Conservation (phyloP, 345 rosid species). For the Abelmoschus esculentus region DNA sequence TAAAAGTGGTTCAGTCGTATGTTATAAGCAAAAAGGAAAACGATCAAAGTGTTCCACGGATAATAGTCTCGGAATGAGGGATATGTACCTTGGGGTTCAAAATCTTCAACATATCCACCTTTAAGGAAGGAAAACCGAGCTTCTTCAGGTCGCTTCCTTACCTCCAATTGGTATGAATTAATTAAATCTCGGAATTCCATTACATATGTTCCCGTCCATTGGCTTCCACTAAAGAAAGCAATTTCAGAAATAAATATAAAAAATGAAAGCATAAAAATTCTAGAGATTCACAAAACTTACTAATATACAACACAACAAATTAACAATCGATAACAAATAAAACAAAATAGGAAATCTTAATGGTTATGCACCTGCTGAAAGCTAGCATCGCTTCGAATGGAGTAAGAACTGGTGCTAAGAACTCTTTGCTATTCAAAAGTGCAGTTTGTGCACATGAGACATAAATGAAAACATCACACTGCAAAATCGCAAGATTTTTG, state of each 20-base stretch:
- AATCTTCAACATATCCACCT: constrained; percentile 77
- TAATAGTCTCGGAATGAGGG: neutral
- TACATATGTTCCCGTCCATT: constrained; percentile 85
- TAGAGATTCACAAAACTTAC: neutral
- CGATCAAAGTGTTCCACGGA: neutral
- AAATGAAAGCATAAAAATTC: constrained; percentile 6
- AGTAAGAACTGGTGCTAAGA: constrained; percentile 83
- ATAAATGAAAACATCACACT: constrained; percentile 84
- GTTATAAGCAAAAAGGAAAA: neutral
- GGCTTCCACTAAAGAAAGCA: constrained; percentile 51
- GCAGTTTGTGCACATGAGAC: constrained; percentile 91
- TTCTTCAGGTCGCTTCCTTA: constrained; percentile 46
- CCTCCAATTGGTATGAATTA: constrained; percentile 33
- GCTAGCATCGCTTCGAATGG: constrained; percentile 86
- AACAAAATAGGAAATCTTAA: neutral
- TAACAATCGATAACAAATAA: neutral
- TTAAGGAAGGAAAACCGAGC: constrained; percentile 78
- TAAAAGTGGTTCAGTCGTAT: too few relatives aligned
- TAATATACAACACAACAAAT: neutral
- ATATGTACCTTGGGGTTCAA: constrained; percentile 35
- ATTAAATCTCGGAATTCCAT: constrained; percentile 74
- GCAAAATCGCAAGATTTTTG: neutral
- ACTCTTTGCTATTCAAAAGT: constrained; percentile 86
- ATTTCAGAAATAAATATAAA: neutral
- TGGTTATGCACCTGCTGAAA: constrained; percentile 55